These are phyloP conservation scores for Asterophora parasitica DNA, from an alignment of 768 basidiomycete genomes.

Conservation along the genomic window DNA sequence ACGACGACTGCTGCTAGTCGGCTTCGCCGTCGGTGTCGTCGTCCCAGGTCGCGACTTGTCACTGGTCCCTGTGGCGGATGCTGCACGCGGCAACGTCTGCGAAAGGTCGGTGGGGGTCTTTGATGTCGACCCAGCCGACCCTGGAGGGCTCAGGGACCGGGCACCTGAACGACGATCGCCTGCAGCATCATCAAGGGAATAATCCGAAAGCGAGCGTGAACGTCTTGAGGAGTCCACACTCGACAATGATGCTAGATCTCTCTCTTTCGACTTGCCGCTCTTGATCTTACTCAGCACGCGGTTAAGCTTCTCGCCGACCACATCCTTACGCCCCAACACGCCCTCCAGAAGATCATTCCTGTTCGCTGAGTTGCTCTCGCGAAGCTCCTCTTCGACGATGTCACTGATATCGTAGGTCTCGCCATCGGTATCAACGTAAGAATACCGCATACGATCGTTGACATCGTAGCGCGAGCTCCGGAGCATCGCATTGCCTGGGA, in stretches of 20 bases:
- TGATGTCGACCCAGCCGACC: slow-evolving; percentile 28
- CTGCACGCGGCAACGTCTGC: slow-evolving; percentile 7
- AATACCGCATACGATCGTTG: slow-evolving; percentile 81
- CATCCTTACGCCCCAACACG: slow-evolving; percentile 54
- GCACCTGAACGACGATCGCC: slow-evolving; percentile 25
- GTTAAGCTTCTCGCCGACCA: slow-evolving; percentile 63
- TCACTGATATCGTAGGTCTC: slow-evolving; percentile 93
- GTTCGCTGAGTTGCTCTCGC: slow-evolving; percentile 37
- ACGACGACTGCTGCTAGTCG: slow-evolving; percentile 31
- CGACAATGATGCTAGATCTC: slow-evolving; percentile 22
- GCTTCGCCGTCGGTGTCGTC: slow-evolving; percentile 30
- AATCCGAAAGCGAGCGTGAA: slow-evolving; percentile 47
- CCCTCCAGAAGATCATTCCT: slow-evolving; percentile 66
- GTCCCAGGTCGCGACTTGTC: slow-evolving; percentile 24
- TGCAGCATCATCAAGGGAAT: slow-evolving; percentile 46
- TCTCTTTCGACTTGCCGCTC: slow-evolving; percentile 48
- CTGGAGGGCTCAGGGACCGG: slow-evolving; percentile 37
- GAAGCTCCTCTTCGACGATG: slow-evolving; percentile 86
- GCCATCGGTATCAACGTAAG: slow-evolving; percentile 87
- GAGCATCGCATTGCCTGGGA: slow-evolving; percentile 81
- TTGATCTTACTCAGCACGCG: slow-evolving; percentile 74
- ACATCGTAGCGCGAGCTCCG: slow-evolving; percentile 75
- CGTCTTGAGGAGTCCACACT: slow-evolving; percentile 30
- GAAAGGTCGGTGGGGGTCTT: slow-evolving; percentile 14
- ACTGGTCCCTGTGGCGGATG: slow-evolving; percentile 9